Percentiles rank a stretch among this genome's conserved stretches.
Evolutionary conservation across 129 eudicot genomes (phyloP).

Genomic region (Pseudognaphalium luteoalbum): DNA sequence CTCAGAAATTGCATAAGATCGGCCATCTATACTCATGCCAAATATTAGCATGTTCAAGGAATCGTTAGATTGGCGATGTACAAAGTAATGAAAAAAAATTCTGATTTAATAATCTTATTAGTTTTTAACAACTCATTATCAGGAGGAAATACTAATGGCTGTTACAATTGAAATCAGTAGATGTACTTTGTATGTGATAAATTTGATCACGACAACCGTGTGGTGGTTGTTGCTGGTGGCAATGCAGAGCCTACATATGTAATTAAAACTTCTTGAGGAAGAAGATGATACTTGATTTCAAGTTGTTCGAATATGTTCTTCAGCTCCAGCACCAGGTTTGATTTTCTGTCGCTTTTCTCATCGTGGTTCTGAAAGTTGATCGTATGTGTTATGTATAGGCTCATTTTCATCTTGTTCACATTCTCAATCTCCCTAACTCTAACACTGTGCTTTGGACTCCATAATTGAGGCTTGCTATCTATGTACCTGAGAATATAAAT

Average conservation of each 20-base stretch:
- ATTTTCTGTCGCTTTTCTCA: slow-evolving; percentile 48
- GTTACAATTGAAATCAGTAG: neutral
- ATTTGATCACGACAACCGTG: slow-evolving; percentile 31
- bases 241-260: slow-evolving; percentile 42
- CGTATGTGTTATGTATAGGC: slow-evolving; percentile 47
- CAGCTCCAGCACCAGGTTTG: slow-evolving; percentile 51
- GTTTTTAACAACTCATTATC: neutral
- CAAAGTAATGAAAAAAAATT: neutral
- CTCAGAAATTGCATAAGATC: neutral
- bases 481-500: slow-evolving; percentile 49
- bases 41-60: neutral
- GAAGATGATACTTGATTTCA: slow-evolving; percentile 54
- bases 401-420: slow-evolving; percentile 60
- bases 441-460: slow-evolving; percentile 60
- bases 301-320: slow-evolving; percentile 63
- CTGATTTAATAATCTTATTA: neutral
- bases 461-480: slow-evolving; percentile 61
- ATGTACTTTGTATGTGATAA: neutral
- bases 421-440: slow-evolving; percentile 58
- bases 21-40: neutral
- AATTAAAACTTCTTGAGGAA: slow-evolving; percentile 58
- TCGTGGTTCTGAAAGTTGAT: slow-evolving; percentile 55
- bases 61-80: neutral
- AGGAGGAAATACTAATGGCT: neutral
- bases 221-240: slow-evolving; percentile 33